Percentiles rank a stretch among this genome's conserved stretches.
These are phyloP conservation scores for Curvularia sp. DNA, from an alignment of 2,329 filamentous ascomycete genomes.

Conservation along the genomic window DNA sequence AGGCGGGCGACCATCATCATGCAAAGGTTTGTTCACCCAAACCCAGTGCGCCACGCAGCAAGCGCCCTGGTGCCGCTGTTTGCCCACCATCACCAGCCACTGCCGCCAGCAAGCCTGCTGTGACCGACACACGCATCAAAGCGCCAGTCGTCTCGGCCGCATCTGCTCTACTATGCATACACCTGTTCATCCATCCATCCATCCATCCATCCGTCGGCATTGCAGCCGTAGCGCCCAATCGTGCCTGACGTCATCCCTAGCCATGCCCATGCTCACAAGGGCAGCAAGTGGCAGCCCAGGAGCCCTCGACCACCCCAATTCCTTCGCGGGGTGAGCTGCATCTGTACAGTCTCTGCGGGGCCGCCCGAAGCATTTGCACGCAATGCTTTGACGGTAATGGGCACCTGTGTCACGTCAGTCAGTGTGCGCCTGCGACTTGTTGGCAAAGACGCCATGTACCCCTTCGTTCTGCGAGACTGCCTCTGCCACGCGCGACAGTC, in stretches of 20 bases:
- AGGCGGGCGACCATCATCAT: conserved; percentile 40
- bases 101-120: conserved; percentile 3
- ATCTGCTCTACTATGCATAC: neutral
- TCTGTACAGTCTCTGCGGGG: conserved; percentile 61
- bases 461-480: conserved; percentile 89
- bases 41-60: conserved; percentile 48
- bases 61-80: conserved; percentile 24
- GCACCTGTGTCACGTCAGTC: conserved; percentile 60
- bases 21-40: conserved; percentile 43
- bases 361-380: conserved; percentile 53
- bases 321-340: conserved; percentile 76
- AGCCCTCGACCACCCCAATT: conserved; percentile 91
- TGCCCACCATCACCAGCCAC: conserved; percentile 6
- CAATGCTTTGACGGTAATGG: conserved; percentile 71
- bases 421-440: conserved; percentile 9
- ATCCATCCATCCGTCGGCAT: neutral
- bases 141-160: neutral
- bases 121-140: neutral
- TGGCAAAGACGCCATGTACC: conserved; percentile 62
- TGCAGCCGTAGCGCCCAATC: neutral
- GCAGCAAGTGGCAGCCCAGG: conserved; percentile 88
- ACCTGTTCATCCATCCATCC: neutral
- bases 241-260: conserved; percentile 1
- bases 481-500: conserved; percentile 83
- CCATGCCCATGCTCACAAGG: conserved; percentile 60